Conservation (phyloP, 2,329 filamentous ascomycete species). For the Ophiobolus disseminans region DNA sequence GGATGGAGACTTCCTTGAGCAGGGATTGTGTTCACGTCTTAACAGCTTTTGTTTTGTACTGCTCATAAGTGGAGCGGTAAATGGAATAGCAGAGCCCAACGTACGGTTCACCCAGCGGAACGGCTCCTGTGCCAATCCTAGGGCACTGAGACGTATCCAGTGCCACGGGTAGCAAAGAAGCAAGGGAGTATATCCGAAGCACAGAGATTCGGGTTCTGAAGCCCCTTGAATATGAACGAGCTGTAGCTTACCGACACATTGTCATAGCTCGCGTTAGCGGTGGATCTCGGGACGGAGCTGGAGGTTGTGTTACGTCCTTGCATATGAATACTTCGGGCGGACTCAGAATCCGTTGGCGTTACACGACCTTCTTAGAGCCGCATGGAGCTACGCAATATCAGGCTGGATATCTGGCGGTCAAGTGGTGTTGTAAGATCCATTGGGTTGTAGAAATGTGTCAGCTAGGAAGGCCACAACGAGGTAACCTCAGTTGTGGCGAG, state of each 20-base stretch:
- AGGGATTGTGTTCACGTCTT: not conserved
- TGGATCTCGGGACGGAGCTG: constrained; percentile 23
- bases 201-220: constrained; percentile 17
- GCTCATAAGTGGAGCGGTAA: not conserved
- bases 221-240: constrained; percentile 26
- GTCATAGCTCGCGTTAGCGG: constrained; percentile 15
- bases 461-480: not conserved
- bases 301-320: constrained; percentile 28
- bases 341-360: constrained; percentile 24
- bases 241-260: constrained; percentile 13
- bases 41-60: not conserved
- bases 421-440: not conserved
- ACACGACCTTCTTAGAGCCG: constrained; percentile 23
- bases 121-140: constrained; percentile 7
- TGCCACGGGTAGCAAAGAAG: constrained; percentile 17
- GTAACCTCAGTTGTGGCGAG: too few species aligned
- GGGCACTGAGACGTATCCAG: constrained; percentile 16
- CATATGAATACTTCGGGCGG: constrained; percentile 15
- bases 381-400: constrained; percentile 21
- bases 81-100: not conserved
- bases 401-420: constrained; percentile 9
- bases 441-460: not conserved
- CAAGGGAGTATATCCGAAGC: constrained; percentile 19
- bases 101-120: not conserved
- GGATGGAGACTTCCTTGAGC: not conserved